phyloP scores from a whole-genome alignment of 1,284 basidiomycete species.

The Pyrrhoderma lamaoense region DNA sequence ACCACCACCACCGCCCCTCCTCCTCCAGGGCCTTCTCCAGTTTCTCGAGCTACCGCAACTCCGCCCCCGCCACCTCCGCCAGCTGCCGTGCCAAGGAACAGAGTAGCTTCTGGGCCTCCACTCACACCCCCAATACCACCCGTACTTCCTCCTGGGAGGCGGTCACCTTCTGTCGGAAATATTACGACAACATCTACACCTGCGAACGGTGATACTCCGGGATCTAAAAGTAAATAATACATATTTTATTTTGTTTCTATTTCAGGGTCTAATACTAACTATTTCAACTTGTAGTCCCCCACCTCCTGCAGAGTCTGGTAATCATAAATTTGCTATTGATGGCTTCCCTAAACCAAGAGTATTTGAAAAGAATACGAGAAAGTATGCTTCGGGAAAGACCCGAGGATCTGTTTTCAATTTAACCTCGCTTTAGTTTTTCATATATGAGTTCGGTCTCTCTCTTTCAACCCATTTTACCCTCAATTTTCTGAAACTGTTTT shows the following conservation, averaged over 20 bases:
- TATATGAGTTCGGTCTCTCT: too few relatives aligned
- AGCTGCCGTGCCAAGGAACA: constrained; percentile 8
- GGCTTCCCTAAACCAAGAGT: constrained; percentile 72
- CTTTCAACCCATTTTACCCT: background rate
- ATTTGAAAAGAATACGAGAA: constrained; percentile 42
- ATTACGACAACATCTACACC: constrained; percentile 8
- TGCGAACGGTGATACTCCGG: constrained; percentile 24
- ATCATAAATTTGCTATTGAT: constrained; percentile 60
- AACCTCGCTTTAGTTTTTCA: constrained; percentile 31
- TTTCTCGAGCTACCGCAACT: constrained; percentile 22
- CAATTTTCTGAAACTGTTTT: background rate
- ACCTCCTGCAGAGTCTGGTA: constrained; percentile 61
- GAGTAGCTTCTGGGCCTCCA: constrained; percentile 12
- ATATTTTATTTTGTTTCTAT: constrained; percentile 4
- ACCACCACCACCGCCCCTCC: constrained; percentile 26
- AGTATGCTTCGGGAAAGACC: constrained; percentile 56
- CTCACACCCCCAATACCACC: constrained; percentile 13
- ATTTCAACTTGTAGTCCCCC: constrained; percentile 46
- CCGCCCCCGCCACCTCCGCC: constrained; percentile 20
- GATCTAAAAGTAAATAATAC: constrained; percentile 45
- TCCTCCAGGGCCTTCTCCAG: constrained; percentile 30
- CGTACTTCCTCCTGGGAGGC: constrained; percentile 22
- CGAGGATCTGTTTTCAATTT: constrained; percentile 66
- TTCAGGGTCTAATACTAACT: constrained; percentile 8
- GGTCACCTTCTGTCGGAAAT: constrained; percentile 19